A percentile compares a stretch with the other conserved stretches of the same genome.
Conservation (phyloP, 139 green algal species). For the Edaphochlamys debaryana region DNA sequence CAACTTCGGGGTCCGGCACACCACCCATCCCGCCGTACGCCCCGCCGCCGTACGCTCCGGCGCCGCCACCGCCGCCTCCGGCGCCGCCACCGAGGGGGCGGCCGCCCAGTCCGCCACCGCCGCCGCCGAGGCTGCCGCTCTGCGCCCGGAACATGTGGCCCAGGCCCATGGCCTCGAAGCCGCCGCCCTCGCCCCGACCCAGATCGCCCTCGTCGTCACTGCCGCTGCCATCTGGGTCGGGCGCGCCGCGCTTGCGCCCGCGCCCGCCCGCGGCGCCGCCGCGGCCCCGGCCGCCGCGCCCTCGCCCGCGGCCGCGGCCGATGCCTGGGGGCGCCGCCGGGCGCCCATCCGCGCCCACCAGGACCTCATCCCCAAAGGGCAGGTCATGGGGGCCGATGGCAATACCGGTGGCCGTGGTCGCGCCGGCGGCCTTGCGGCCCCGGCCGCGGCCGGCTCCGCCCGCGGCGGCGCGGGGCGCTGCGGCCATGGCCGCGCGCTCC, state of each 20-base stretch:
- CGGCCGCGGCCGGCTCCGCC: not conserved
- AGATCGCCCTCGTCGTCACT: not conserved
- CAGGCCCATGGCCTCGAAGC: not conserved
- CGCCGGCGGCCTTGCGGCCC: not conserved
- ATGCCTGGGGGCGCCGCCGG: not conserved
- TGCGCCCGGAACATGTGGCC: not conserved
- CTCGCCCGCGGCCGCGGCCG: not conserved
- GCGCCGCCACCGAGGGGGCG: not conserved
- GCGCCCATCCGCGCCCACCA: not conserved
- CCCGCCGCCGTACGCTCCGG: not conserved
- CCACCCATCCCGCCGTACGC: not conserved
- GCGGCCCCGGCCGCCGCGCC: not conserved
- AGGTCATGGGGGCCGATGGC: constrained; percentile 8
- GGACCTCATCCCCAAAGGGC: not conserved
- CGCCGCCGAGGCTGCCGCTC: not conserved
- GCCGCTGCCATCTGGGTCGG: not conserved
- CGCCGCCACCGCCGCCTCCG: not conserved
- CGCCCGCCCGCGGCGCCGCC: not conserved
- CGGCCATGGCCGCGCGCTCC: not conserved
- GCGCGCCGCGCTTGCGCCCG: not conserved
- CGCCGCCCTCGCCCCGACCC: not conserved
- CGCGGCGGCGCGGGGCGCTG: too few relatives aligned
- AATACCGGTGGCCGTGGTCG: too few relatives aligned
- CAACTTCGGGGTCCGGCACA: not conserved
- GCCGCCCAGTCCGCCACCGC: not conserved